Evolutionary conservation across 2,329 filamentous ascomycete genomes (phyloP), one percentile per base, ranked within the genome.

Genomic region (Diplodia intermedia): DNA sequence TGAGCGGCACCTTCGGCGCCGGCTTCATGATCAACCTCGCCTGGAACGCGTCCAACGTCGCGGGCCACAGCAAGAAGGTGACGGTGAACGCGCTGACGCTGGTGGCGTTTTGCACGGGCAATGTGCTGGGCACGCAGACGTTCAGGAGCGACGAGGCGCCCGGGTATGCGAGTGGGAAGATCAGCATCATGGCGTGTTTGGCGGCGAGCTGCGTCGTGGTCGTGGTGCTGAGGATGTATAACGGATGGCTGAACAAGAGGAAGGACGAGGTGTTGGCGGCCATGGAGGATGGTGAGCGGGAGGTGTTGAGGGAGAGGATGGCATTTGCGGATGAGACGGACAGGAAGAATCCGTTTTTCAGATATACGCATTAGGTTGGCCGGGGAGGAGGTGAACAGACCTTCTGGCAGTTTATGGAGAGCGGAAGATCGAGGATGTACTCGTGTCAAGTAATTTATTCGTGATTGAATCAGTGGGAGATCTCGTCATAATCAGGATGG

Each of bases 31-130:
- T 79, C 75, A 66, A 74, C 12, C 74, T 81, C 31, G 79, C 80
- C 11, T 83, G 80, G 81, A 82, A 82, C 12, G 79, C 82, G 31
- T 79, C 75, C 18, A 85, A 85, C 68, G 76, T 81, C 2, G 81
- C 80, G 6, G 82, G 83, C 0, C 82, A 85, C 67, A 83, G 82
- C 2, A 85, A 85, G 75, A 84, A 84, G 69, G 80, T 83, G 29
- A 82, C 82, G 0, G 79, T 82, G 57, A 83, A 82, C 50, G 82
- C 82, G 0, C 71, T 85, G n/a, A 73, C 81, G 9, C 75, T 83
- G 11, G 77, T 83, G 65, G 74, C 77, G 2, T 83, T 81, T 71
- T 78, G 77, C 43, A 72, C 81, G 8, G 81, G 79, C 2, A 83
- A 82, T 70, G 82, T 83, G 63, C 73, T 83, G 6, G 81, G 80